phyloP scores from a whole-genome alignment of 2,329 filamentous ascomycete genomes.

The Cladosporium colombiae region DNA sequence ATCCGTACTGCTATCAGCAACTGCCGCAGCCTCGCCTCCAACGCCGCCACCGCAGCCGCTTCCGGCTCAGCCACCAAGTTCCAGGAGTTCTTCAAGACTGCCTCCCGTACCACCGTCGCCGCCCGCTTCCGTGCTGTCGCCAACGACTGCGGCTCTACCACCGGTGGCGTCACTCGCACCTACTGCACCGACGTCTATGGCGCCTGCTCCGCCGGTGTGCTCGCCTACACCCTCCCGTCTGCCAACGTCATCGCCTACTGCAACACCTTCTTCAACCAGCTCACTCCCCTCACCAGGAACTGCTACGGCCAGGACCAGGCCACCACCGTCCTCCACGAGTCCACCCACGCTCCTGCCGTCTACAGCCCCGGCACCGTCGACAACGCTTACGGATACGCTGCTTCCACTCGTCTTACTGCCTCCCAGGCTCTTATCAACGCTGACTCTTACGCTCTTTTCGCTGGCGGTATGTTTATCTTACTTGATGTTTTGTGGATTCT shows the following conservation, averaged over 20 bases:
- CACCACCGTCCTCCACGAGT: constrained; percentile 66
- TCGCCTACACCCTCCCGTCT: constrained; percentile 60
- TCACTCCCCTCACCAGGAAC: constrained; percentile 50
- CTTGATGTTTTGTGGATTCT: not conserved
- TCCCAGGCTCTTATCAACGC: constrained; percentile 61
- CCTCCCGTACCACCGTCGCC: constrained; percentile 53
- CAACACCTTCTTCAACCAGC: constrained; percentile 57
- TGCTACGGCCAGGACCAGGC: constrained; percentile 68
- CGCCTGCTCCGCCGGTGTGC: constrained; percentile 53
- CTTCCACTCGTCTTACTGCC: constrained; percentile 47
- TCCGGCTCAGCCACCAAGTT: constrained; percentile 42
- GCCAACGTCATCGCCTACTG: constrained; percentile 61
- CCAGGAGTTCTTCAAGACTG: constrained; percentile 60
- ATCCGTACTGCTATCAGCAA: constrained; percentile 56
- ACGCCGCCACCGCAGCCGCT: constrained; percentile 54
- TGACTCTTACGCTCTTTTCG: constrained; percentile 60
- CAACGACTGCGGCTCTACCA: constrained; percentile 56
- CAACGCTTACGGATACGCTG: constrained; percentile 59
- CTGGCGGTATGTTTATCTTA: constrained; percentile 28
- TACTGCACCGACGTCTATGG: constrained; percentile 63
- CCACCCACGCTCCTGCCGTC: constrained; percentile 58
- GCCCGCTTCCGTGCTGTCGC: constrained; percentile 56
- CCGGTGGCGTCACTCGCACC: constrained; percentile 52
- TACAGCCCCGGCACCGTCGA: constrained; percentile 55
- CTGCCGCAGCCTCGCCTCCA: constrained; percentile 56